A percentile compares a stretch with the other conserved stretches of the same genome.
These are phyloP conservation scores for Termitomyces heimii DNA, from an alignment of 768 basidiomycete genomes.

Conservation along the genomic window DNA sequence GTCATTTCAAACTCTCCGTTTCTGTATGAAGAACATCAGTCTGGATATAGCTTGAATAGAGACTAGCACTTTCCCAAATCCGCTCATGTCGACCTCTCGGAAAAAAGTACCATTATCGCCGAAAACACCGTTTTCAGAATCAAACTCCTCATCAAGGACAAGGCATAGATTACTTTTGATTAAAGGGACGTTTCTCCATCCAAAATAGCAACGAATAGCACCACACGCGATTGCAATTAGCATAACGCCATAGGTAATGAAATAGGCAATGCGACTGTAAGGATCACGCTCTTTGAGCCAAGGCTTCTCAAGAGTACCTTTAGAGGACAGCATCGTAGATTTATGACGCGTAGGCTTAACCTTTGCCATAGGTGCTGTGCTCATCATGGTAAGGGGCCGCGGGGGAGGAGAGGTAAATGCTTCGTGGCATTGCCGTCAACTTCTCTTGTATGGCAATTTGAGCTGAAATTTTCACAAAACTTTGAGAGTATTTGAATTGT, in stretches of 20 bases:
- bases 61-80: constrained; percentile 60
- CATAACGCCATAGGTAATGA: constrained; percentile 54
- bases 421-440: no score
- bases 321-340: constrained; percentile 39
- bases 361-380: no score
- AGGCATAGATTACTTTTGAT: constrained; percentile 47
- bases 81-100: constrained; percentile 79
- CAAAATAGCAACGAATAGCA: constrained; percentile 49
- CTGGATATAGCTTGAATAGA: constrained; percentile 2
- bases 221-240: constrained; percentile 52
- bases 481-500: no score
- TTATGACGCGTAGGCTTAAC: constrained; percentile 41
- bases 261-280: constrained; percentile 49
- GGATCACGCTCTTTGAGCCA: constrained; percentile 60
- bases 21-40: constrained; percentile 24
- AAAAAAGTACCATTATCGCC: constrained; percentile 65
- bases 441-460: no score
- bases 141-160: constrained; percentile 77
- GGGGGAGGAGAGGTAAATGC: no score
- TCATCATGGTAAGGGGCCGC: no score
- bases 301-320: constrained; percentile 44
- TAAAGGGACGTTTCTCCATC: constrained; percentile 46
- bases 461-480: no score
- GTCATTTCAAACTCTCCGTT: constrained; percentile 89
- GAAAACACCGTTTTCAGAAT: constrained; percentile 46